These are phyloP conservation scores for Candida ascalaphidarum DNA, from an alignment of 805 yeast genomes.

Conservation along the genomic window DNA sequence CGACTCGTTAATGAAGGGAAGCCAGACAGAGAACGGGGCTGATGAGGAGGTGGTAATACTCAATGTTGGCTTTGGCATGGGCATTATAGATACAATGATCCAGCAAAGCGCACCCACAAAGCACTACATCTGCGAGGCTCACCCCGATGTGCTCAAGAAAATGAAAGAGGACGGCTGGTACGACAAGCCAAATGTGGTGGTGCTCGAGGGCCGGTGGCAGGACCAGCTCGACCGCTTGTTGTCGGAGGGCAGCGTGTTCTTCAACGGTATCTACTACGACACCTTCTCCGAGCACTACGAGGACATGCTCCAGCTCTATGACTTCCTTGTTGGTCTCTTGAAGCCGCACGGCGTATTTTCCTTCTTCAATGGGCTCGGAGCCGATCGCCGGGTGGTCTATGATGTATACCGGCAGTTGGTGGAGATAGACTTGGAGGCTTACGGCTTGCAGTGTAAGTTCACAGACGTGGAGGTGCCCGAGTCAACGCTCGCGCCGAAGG, in stretches of 20 bases:
- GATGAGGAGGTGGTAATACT: constrained; percentile 45
- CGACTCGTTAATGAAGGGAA: constrained; percentile 52
- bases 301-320: constrained; percentile 83
- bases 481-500: constrained; percentile 14
- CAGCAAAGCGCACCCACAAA: constrained; percentile 40
- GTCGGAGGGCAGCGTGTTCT: constrained; percentile 54
- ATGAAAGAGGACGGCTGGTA: constrained; percentile 77
- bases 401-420: constrained; percentile 80
- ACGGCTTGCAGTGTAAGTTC: constrained; percentile 65
- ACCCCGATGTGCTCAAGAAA: constrained; percentile 76
- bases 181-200: constrained; percentile 58
- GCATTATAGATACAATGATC: constrained; percentile 80
- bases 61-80: constrained; percentile 96
- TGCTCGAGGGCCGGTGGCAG: constrained; percentile 92
- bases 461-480: constrained; percentile 39
- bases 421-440: constrained; percentile 67
- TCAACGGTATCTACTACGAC: constrained; percentile 90
- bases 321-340: constrained; percentile 69
- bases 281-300: constrained; percentile 88
- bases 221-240: constrained; percentile 62
- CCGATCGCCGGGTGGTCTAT: constrained; percentile 34
- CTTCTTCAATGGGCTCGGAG: constrained; percentile 73
- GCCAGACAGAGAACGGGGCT: constrained; percentile 18
- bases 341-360: constrained; percentile 81
- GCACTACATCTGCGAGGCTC: constrained; percentile 92